Evolutionary conservation across 1,284 basidiomycete species (phyloP).

Genomic region (Termitomyces sp.): DNA sequence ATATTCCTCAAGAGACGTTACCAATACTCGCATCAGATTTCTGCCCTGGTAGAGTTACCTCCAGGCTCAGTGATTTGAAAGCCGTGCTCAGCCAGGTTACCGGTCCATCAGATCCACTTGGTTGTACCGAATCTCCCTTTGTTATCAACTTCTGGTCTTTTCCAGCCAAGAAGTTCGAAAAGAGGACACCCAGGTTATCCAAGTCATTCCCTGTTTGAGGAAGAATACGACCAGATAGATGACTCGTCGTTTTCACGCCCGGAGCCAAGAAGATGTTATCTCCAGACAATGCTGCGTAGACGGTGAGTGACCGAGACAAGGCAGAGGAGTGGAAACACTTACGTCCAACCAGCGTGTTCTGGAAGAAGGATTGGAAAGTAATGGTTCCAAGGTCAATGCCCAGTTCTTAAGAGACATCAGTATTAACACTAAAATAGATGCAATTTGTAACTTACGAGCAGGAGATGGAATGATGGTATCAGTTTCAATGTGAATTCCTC

Average conservation of each 20-base stretch:
- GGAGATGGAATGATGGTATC: slow-evolving; percentile 65
- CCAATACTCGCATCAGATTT: slow-evolving; percentile 40
- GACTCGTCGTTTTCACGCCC: slow-evolving; percentile 42
- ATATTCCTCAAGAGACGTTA: neutral
- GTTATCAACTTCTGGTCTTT: slow-evolving; percentile 59
- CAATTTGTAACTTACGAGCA: slow-evolving; percentile 41
- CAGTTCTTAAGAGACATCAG: slow-evolving; percentile 39
- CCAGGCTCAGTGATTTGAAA: slow-evolving; percentile 61
- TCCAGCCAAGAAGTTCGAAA: slow-evolving; percentile 66
- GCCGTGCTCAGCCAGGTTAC: slow-evolving; percentile 69
- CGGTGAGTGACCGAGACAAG: neutral
- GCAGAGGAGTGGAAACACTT: slow-evolving; percentile 23
- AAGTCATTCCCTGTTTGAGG: slow-evolving; percentile 54
- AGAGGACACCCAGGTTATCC: slow-evolving; percentile 56
- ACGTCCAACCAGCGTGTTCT: slow-evolving; percentile 51
- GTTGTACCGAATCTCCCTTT: slow-evolving; percentile 60
- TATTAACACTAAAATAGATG: neutral
- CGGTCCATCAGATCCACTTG: slow-evolving; percentile 41
- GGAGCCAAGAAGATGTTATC: slow-evolving; percentile 50
- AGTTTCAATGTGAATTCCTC: slow-evolving; percentile 68
- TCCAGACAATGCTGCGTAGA: slow-evolving; percentile 41
- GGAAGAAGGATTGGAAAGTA: slow-evolving; percentile 60
- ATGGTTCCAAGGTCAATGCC: slow-evolving; percentile 72
- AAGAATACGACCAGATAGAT: slow-evolving; percentile 59
- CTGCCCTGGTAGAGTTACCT: slow-evolving; percentile 63